Conservation (phyloP, 2,329 filamentous ascomycete genomes). For the Aplosporella prunicola region DNA sequence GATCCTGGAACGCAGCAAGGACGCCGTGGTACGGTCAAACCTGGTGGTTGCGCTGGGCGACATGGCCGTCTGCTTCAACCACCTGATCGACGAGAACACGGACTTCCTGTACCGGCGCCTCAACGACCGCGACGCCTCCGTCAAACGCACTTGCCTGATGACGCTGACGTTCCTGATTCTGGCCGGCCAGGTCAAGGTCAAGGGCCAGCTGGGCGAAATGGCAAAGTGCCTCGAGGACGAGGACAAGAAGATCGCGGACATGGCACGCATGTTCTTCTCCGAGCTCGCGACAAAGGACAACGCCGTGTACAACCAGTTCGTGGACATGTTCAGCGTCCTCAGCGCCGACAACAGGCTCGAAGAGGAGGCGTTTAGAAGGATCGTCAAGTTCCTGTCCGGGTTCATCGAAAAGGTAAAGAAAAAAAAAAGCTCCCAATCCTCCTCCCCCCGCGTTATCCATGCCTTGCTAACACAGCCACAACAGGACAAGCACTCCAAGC, state of each 20-base stretch:
- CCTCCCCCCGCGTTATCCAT: background rate
- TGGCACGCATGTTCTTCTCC: slow-evolving; percentile 96
- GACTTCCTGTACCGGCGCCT: slow-evolving; percentile 93
- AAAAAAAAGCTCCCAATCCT: background rate
- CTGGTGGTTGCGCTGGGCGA: slow-evolving; percentile 94
- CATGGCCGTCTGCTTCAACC: slow-evolving; percentile 99
- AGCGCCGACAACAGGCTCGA: slow-evolving; percentile 72
- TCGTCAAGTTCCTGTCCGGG: slow-evolving; percentile 84
- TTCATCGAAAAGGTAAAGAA: slow-evolving; percentile 87
- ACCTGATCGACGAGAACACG: slow-evolving; percentile 97
- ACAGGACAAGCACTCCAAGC: slow-evolving; percentile 93
- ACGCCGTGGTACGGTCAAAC: slow-evolving; percentile 89
- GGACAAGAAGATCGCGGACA: slow-evolving; percentile 88
- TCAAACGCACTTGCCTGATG: slow-evolving; percentile 97
- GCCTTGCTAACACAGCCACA: slow-evolving; percentile 13
- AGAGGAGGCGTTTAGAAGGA: slow-evolving; percentile 75
- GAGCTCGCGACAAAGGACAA: slow-evolving; percentile 98
- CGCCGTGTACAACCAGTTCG: slow-evolving; percentile 97
- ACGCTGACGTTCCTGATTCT: slow-evolving; percentile 95
- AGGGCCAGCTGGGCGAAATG: slow-evolving; percentile 97
- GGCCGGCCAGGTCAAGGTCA: slow-evolving; percentile 97
- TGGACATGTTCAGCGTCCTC: slow-evolving; percentile 94
- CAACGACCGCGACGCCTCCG: slow-evolving; percentile 76
- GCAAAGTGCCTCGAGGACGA: slow-evolving; percentile 95
- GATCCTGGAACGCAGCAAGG: slow-evolving; percentile 88